Conservation (phyloP, 257 asterid species). For the Przewalskia tangutica region DNA sequence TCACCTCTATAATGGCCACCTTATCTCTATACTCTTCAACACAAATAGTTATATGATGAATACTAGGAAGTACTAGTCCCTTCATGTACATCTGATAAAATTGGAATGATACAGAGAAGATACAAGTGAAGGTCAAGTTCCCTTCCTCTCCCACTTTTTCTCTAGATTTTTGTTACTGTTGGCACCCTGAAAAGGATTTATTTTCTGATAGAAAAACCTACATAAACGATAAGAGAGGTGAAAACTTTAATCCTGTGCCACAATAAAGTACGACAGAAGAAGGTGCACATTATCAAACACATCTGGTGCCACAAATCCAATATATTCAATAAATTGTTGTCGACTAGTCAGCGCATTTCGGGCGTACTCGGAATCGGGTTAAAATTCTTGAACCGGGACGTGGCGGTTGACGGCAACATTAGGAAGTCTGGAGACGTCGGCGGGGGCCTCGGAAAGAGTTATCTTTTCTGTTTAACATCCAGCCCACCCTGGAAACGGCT, state of each 20-base stretch:
- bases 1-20: neutral
- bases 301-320: neutral
- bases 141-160: neutral
- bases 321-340: neutral
- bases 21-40: neutral
- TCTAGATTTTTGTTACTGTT: neutral
- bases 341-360: neutral
- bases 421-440: no score
- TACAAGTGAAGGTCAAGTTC: neutral
- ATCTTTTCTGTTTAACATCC: no score
- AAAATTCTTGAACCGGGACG: no score
- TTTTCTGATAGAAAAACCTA: neutral
- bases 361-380: no score
- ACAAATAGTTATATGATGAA: neutral
- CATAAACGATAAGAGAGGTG: neutral
- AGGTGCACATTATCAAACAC: neutral
- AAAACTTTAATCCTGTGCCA: neutral
- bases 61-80: neutral
- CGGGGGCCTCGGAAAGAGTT: no score
- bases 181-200: neutral
- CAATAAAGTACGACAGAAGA: neutral
- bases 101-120: neutral
- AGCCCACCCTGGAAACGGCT: no score
- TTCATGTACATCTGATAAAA: neutral
- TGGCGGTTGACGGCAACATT: no score